Evolutionary conservation across 352 stramenopile genomes (phyloP).

Genomic region (Plasmopara viticola): DNA sequence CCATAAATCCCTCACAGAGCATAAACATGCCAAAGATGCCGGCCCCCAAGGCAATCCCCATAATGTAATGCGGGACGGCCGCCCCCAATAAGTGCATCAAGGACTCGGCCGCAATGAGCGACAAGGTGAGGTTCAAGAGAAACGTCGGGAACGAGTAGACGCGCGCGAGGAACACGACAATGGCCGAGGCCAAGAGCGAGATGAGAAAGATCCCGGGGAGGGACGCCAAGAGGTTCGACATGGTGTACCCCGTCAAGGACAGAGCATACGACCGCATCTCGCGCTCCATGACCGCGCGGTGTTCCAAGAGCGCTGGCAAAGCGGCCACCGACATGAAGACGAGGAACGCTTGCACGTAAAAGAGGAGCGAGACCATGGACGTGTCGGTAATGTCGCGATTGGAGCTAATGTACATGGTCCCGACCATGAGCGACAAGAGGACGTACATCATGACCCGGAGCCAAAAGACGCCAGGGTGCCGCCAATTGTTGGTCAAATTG

Average conservation of each 20-base stretch:
- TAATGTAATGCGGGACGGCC: slow-evolving; percentile 81
- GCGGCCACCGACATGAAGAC: slow-evolving; percentile 90
- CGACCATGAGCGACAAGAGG: slow-evolving; percentile 66
- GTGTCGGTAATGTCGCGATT: slow-evolving; percentile 27
- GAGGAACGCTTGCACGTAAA: slow-evolving; percentile 89
- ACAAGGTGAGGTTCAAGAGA: slow-evolving; percentile 68
- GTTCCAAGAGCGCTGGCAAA: slow-evolving; percentile 80
- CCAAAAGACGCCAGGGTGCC: slow-evolving; percentile 75
- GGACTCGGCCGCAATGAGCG: slow-evolving; percentile 71
- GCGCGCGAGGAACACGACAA: slow-evolving; percentile 50
- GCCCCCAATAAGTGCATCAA: slow-evolving; percentile 77
- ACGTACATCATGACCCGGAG: slow-evolving; percentile 81
- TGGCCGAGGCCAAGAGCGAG: slow-evolving; percentile 42
- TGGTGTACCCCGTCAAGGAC: slow-evolving; percentile 64
- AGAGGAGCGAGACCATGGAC: slow-evolving; percentile 65
- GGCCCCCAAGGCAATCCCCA: slow-evolving; percentile 74
- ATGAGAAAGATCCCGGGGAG: slow-evolving; percentile 70
- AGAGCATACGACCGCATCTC: slow-evolving; percentile 56
- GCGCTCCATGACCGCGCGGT: slow-evolving; percentile 80
- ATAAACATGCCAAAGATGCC: no score
- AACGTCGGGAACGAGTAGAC: slow-evolving; percentile 62
- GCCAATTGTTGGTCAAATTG: slow-evolving; percentile 58
- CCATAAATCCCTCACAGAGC: slow-evolving; percentile 86
- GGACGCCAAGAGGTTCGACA: slow-evolving; percentile 65
- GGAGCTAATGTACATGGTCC: slow-evolving; percentile 67